Conservation (phyloP, 768 basidiomycete genomes). For the Lentinula raphanica region DNA sequence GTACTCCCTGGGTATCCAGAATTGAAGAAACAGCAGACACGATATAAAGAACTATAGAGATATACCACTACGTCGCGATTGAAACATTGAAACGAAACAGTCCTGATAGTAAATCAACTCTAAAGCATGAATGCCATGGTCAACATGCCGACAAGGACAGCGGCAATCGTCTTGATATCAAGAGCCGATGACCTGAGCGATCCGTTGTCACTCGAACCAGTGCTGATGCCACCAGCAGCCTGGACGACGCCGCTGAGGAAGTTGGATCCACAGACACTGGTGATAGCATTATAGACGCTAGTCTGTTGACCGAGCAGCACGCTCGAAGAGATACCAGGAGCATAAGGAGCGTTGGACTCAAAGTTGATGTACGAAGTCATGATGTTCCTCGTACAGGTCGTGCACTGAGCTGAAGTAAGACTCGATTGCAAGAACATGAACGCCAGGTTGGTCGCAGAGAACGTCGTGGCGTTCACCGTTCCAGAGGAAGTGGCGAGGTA, state of each 20-base stretch:
- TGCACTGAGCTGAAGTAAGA: constrained; percentile 60
- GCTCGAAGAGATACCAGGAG: constrained; percentile 63
- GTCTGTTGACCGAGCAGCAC: constrained; percentile 61
- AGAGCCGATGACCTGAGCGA: not conserved
- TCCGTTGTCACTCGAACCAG: constrained; percentile 14
- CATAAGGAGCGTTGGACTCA: constrained; percentile 69
- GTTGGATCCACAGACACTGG: constrained; percentile 56
- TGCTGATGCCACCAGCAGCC: constrained; percentile 59
- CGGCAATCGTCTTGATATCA: not conserved
- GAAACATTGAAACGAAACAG: not conserved
- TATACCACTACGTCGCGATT: not conserved
- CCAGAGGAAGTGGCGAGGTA: constrained; percentile 20
- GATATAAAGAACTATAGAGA: not conserved
- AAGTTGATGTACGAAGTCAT: constrained; percentile 73
- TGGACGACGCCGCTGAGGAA: constrained; percentile 68
- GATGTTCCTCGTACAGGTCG: constrained; percentile 72
- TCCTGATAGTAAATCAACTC: not conserved
- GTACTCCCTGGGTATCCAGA: not conserved
- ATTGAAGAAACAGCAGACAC: not conserved
- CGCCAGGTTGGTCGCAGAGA: constrained; percentile 54
- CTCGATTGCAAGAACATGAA: constrained; percentile 71
- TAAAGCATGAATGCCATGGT: not conserved
- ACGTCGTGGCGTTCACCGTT: constrained; percentile 44
- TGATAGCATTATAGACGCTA: constrained; percentile 58
- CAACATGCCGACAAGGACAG: not conserved